Evolutionary conservation across 2,329 filamentous ascomycete genomes (phyloP).

Genomic region (Chaetothyriales sp.): DNA sequence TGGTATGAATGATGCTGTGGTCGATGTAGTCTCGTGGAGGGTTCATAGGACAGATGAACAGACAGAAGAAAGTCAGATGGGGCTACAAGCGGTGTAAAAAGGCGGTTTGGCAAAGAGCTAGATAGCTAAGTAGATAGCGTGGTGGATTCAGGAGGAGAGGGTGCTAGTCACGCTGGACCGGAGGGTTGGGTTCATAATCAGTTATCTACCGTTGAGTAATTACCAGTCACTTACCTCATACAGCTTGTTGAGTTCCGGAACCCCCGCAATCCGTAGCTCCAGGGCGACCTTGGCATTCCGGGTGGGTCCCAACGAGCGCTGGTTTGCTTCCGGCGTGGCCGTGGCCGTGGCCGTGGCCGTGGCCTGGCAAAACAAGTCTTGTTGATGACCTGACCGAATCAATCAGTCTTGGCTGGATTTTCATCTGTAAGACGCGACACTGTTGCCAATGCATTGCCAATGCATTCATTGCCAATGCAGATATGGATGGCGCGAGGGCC

Average conservation of each 20-base stretch:
- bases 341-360: not conserved
- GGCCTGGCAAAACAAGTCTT: not conserved
- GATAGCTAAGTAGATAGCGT: too few relatives aligned
- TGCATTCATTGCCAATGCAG: not conserved
- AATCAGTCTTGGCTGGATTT: not conserved
- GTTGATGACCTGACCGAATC: not conserved
- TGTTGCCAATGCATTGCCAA: too few relatives aligned
- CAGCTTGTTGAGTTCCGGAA: not conserved
- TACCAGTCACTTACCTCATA: not conserved
- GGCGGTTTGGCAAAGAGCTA: not conserved
- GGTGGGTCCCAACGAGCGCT: not conserved
- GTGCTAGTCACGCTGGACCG: not conserved
- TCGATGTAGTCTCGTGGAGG: slow-evolving; percentile 18
- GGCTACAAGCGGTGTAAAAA: not conserved
- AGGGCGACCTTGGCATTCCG: not conserved
- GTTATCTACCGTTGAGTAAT: not conserved
- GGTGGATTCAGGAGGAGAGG: not conserved
- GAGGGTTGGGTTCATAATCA: not conserved
- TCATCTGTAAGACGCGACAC: not conserved
- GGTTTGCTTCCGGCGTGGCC: not conserved
- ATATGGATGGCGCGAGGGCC: not conserved
- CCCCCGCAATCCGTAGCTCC: not conserved
- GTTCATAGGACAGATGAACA: slow-evolving; percentile 10
- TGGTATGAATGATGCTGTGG: slow-evolving; percentile 16
- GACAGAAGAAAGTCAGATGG: not conserved